Evolutionary conservation across 192 early-diverging fungal genomes (phyloP).

Genomic region (Chytriomyces confervae): DNA sequence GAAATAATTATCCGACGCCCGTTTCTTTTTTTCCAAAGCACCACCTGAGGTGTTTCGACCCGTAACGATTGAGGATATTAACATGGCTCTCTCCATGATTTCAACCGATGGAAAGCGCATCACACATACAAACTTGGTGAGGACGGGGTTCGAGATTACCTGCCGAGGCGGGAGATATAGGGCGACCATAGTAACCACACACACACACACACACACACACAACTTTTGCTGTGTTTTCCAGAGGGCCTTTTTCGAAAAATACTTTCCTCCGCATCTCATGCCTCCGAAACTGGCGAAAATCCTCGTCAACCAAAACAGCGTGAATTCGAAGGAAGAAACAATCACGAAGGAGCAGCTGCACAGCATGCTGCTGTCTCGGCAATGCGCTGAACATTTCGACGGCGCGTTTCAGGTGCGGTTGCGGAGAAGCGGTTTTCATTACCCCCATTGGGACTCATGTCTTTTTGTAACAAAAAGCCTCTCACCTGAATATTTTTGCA

Average conservation of each 20-base stretch:
- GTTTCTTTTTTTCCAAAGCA: neutral
- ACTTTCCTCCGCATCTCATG: neutral
- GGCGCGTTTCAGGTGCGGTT: conserved; percentile 48
- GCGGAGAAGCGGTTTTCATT: neutral
- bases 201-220: no score
- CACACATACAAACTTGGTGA: conserved; percentile 7
- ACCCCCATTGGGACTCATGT: neutral
- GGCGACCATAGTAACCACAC: no score
- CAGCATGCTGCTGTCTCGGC: conserved; percentile 44
- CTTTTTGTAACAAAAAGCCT: neutral
- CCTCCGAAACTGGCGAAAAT: conserved; percentile 20
- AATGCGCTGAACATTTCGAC: conserved; percentile 42
- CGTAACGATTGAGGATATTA: conserved; percentile 12
- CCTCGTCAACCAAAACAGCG: neutral
- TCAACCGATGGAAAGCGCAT: conserved; percentile 20
- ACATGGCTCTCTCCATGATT: conserved; percentile 11
- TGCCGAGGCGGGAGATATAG: no score
- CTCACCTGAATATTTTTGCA: neutral
- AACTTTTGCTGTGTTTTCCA: neutral
- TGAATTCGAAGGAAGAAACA: conserved; percentile 41
- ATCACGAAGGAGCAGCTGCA: conserved; percentile 52
- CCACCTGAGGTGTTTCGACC: conserved; percentile 17
- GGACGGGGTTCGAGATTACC: neutral
- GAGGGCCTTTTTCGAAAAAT: neutral
- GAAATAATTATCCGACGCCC: neutral